These are phyloP conservation scores for Aspergillus uvarum DNA, from an alignment of 2,329 filamentous ascomycete species.

Conservation along the genomic window DNA sequence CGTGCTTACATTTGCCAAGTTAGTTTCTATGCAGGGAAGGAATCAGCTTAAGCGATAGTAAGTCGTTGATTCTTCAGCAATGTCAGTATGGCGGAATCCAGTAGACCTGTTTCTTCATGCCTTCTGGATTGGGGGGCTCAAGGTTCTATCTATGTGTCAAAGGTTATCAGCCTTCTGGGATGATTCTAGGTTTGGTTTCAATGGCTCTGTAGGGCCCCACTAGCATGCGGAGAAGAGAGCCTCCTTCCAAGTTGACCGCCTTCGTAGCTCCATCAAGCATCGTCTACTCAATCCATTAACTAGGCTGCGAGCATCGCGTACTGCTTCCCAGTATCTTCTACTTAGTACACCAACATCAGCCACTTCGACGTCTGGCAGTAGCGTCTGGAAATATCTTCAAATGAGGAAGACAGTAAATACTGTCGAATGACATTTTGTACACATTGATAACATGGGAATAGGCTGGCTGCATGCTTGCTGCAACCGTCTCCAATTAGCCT, in stretches of 20 bases:
- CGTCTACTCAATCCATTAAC: background rate
- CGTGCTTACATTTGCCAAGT: background rate
- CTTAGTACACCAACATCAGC: background rate
- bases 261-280: background rate
- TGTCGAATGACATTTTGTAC: background rate
- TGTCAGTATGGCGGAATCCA: too few relatives aligned
- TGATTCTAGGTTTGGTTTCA: background rate
- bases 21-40: background rate
- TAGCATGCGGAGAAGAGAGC: background rate
- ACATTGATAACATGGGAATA: background rate
- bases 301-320: too few relatives aligned
- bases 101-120: too few relatives aligned
- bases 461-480: background rate
- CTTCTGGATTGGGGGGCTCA: too few relatives aligned
- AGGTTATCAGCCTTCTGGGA: background rate
- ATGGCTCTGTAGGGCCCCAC: background rate
- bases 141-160: too few relatives aligned
- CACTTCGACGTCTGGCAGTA: background rate
- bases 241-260: background rate
- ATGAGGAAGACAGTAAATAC: background rate
- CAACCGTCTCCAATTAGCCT: background rate
- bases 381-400: background rate
- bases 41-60: background rate
- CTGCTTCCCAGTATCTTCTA: background rate
- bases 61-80: background rate